Base-by-base conservation (phyloP, 2,329 filamentous ascomycete genomes). In the Purpureocillium takamizusanense region DNA sequence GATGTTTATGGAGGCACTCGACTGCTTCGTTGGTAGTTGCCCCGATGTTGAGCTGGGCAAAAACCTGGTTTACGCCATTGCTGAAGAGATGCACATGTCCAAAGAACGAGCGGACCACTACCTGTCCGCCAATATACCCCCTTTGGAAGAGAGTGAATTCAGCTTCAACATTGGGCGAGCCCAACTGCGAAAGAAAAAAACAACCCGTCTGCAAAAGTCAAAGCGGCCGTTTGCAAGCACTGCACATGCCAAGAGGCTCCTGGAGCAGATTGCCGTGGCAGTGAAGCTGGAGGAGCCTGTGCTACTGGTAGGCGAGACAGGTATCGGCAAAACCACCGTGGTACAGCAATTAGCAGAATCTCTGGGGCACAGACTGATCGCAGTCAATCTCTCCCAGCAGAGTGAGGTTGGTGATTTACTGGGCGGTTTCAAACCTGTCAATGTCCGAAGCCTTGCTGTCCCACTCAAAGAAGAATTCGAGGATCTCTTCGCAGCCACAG, bases 321-420 rank as follows among this genome's bases (percentile, higher is more conserved):
- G 92, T 67, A 95, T 95, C 36, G 92, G 92, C 51, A 99, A 99
- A 63, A 99, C 92, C 1, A 95, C 92, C 0, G 85, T 92, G 18
- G 82, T 98, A 12, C 92, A 99, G 58, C 88, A 95, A 55, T 69
- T 99, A 40, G 88, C 92, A 0, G 81, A 84, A 41, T 75, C 83
- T 4, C 72, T 95, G 21, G 86, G 89, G 2, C 84, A 88, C 54
- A 94, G 86, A 51, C 74, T 99, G 11, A 84, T 88, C 0, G 86
- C 89, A 3, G 88, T 98, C 54, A 99, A 99, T 55, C 61, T 99
- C 56, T 98, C 92, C 0, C 94, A 98, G 56, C 94, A 99, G 58
- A 97, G 89, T 53, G 94, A 99, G 61, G 89, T 85, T 31, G 86
- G 89, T n/a, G 92, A 99, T 63, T 67, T 99, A 11, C 70, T 98